Base-by-base conservation (phyloP, 495 filamentous ascomycete genomes). In the Aspergillus steynii region DNA sequence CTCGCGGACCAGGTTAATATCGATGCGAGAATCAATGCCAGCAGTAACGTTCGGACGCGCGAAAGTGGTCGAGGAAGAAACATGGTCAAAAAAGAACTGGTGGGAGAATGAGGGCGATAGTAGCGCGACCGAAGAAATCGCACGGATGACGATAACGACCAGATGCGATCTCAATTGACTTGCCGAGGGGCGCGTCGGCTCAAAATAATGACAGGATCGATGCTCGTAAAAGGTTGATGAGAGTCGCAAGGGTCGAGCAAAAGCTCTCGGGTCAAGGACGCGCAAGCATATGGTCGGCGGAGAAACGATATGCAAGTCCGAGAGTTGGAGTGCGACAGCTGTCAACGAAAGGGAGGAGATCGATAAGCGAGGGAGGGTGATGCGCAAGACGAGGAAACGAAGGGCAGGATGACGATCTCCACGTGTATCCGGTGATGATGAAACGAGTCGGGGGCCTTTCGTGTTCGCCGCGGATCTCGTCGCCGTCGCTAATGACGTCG, bases 1-100 rank as follows among this genome's bases (percentile, higher is more conserved):
- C 59, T 54, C 4, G 63, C 29, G 15, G 51, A 59, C 63, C 63
- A 67, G 8, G 56, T 47, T 53, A 62, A 50, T 20, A 64, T 46
- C 15, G 57, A 53, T 5, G 58, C 53, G 48, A 68, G 34, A 14
- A 57, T 15, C 12, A 65, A 45, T 6, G 62, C 65, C 14, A 64
- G 47, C 25, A 70, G 34, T 8, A 73, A 27, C 6, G 57, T 56
- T 34, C 65, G 69, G 54, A 66, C 26, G 15, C 63, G 65, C 42
- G 63, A 56, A 28, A 60, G 29, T 7, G 61, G 59, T n/a, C 69
- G 63, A 37, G 62, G 55, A 7, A 58, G 54, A 58, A 61, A 49
- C 63, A 66, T 69, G 26, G 51, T 14, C 20, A 42, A 1, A 12
- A 10, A 14, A 42, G 9, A 14, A 4, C 3, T 42, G 1, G 14